Percentiles rank a stretch among this genome's conserved stretches.
These are phyloP conservation scores for Pythium sp. DNA, from an alignment of 352 stramenopile species.

Conservation along the genomic window DNA sequence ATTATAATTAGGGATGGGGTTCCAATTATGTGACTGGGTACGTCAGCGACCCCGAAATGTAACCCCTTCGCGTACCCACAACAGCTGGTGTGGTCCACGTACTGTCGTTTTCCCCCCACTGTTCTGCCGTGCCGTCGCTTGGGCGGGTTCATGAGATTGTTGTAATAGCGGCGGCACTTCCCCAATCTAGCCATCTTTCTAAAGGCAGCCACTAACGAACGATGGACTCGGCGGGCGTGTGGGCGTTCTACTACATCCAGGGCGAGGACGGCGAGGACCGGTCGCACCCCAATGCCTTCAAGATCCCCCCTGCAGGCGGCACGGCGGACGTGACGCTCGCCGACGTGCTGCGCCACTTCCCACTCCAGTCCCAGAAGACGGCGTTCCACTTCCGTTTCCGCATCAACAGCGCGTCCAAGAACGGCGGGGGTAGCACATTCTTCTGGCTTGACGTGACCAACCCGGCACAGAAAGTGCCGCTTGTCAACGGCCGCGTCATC, in stretches of 20 bases:
- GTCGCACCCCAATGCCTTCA: slow-evolving; percentile 80
- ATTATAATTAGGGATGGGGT: slow-evolving; percentile 3
- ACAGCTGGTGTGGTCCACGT: neutral
- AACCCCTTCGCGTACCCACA: neutral
- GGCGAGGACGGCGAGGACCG: slow-evolving; percentile 83
- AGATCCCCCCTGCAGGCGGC: slow-evolving; percentile 32
- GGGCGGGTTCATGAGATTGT: neutral
- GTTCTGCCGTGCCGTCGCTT: neutral
- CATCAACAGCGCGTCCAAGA: slow-evolving; percentile 49
- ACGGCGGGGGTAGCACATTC: slow-evolving; percentile 51
- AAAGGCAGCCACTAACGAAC: slow-evolving; percentile 4
- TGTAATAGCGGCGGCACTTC: neutral
- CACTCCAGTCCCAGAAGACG: slow-evolving; percentile 34
- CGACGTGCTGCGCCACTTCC: slow-evolving; percentile 68
- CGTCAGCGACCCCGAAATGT: neutral
- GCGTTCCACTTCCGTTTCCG: slow-evolving; percentile 85
- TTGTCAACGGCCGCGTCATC: slow-evolving; percentile 76
- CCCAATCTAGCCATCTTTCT: neutral
- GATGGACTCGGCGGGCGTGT: slow-evolving; percentile 38
- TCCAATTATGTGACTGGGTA: neutral
- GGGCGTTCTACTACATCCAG: slow-evolving; percentile 89
- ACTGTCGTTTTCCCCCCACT: neutral
- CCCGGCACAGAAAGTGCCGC: slow-evolving; percentile 58
- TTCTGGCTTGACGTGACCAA: slow-evolving; percentile 75
- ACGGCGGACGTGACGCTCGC: slow-evolving; percentile 60